Conservation (phyloP, 2,329 filamentous ascomycete species). For the Aspergillus ustus region DNA sequence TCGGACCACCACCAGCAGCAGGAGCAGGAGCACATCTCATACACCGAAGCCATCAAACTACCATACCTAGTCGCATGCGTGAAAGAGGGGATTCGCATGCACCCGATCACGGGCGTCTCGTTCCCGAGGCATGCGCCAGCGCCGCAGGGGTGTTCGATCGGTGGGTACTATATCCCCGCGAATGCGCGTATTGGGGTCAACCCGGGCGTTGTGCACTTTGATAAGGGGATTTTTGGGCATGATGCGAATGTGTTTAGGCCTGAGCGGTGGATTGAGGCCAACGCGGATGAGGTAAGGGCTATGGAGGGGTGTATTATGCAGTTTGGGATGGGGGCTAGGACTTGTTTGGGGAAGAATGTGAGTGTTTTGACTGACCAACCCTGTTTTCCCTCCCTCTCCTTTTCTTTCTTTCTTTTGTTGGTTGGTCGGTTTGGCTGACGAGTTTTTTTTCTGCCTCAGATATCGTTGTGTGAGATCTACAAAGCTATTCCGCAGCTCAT, state of each 20-base stretch:
- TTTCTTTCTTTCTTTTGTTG: too few species aligned
- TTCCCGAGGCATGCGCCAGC: slow-evolving; percentile 27
- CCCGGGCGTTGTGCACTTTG: not conserved
- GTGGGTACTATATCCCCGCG: slow-evolving; percentile 19
- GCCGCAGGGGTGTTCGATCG: slow-evolving; percentile 7
- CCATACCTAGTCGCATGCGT: slow-evolving; percentile 58
- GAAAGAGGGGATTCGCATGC: slow-evolving; percentile 55
- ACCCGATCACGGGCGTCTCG: slow-evolving; percentile 31
- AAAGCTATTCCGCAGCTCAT: slow-evolving; percentile 22
- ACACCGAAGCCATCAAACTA: slow-evolving; percentile 35
- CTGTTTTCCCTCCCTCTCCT: not conserved
- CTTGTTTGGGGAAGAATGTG: slow-evolving; percentile 21
- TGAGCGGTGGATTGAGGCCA: not conserved
- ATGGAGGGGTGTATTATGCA: slow-evolving; percentile 15
- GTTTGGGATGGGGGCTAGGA: slow-evolving; percentile 18
- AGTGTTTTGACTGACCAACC: not conserved
- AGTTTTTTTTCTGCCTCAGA: slow-evolving; percentile 13
- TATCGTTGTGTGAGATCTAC: slow-evolving; percentile 24
- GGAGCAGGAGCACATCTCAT: too few species aligned
- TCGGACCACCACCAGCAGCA: too few species aligned
- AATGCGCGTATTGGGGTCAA: slow-evolving; percentile 7
- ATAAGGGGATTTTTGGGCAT: not conserved
- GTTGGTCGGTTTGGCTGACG: not conserved
- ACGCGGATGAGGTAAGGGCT: not conserved
- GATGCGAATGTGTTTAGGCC: slow-evolving; percentile 3